Percentiles rank a stretch among this genome's conserved stretches.
These are phyloP conservation scores for Talaromyces pinophilus DNA, from an alignment of 2,329 filamentous ascomycete species.

Conservation along the genomic window DNA sequence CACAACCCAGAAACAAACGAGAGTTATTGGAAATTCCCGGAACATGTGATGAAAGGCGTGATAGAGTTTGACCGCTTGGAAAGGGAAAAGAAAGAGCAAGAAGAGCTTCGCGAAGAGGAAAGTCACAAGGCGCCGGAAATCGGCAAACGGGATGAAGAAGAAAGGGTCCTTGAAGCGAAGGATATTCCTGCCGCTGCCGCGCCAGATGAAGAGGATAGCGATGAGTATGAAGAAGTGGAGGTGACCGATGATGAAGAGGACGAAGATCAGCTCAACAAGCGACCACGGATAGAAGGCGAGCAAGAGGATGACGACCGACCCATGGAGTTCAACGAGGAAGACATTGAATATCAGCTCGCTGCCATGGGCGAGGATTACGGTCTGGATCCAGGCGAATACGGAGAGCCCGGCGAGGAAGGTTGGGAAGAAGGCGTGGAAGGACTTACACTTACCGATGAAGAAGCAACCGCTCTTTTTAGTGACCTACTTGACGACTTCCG, in stretches of 20 bases:
- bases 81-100: slow-evolving; percentile 66
- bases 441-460: slow-evolving; percentile 69
- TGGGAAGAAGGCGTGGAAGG: slow-evolving; percentile 74
- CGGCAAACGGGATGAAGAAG: slow-evolving; percentile 22
- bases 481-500: slow-evolving; percentile 80
- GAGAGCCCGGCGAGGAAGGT: slow-evolving; percentile 57
- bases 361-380: slow-evolving; percentile 87
- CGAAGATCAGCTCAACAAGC: slow-evolving; percentile 52
- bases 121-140: slow-evolving; percentile 29
- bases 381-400: slow-evolving; percentile 74
- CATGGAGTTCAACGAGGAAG: slow-evolving; percentile 87
- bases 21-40: slow-evolving; percentile 93
- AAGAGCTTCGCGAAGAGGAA: slow-evolving; percentile 34
- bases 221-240: slow-evolving; percentile 77
- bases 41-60: slow-evolving; percentile 76
- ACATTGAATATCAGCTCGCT: slow-evolving; percentile 88
- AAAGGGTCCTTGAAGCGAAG: slow-evolving; percentile 24
- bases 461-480: slow-evolving; percentile 76
- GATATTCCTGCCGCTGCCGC: slow-evolving; percentile 26
- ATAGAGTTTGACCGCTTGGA: slow-evolving; percentile 70
- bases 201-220: slow-evolving; percentile 56
- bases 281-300: slow-evolving; percentile 19
- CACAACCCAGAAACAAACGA: slow-evolving; percentile 83
- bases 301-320: slow-evolving; percentile 51
- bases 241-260: slow-evolving; percentile 63